Evolutionary conservation across 177 flowering plant genomes (phyloP), one percentile per base, ranked within the genome.

Genomic region (Vitis hybrid): DNA sequence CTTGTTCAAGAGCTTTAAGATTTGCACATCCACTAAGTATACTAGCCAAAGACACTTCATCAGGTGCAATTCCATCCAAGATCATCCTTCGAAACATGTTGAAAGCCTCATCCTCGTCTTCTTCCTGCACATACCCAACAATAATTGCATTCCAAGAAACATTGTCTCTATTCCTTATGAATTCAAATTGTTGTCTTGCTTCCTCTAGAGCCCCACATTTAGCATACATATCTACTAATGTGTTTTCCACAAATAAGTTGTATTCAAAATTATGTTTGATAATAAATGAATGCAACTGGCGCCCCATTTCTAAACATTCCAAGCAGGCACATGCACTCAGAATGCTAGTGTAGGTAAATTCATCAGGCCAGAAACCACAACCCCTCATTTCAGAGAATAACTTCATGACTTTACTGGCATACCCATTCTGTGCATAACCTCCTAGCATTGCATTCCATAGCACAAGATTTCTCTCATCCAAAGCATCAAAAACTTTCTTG

Each of bases 111-210:
- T 78, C 61, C 71, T 86, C 90, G 41, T 88, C 80, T 61, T 86
- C 83, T 32, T 80, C 84, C 66, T 86, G 92, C 50, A 84, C 95
- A 80, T 85, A 86, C 15, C 97, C 95, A 64, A 80, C 92, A 63
- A 91, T 89, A 49, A 93, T 88, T 65, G 94, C 91, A 78, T 93
- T 93, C 95, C 95, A 93, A 46, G 98, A 91, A 62, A 93, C 78
- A 72, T 77, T 80, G 61, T 93, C 98, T 65, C 78, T 79, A 58
- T 72, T 65, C 53, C 17, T 63, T 50, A 93, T 87, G 13, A 65
- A 76, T 72, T 85, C 91, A 82, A 93, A 93, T 66, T 79, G 86
- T 50, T 76, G 68, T 66, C 84, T 88, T 10, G 97, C 92, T 30
- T 88, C 88, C 63, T 66, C 59, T 18, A 91, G 71, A 74, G 79